A percentile compares a stretch with the other conserved stretches of the same genome.
phyloP scores from a whole-genome alignment of 768 basidiomycete species.

The Suillus weaverae region DNA sequence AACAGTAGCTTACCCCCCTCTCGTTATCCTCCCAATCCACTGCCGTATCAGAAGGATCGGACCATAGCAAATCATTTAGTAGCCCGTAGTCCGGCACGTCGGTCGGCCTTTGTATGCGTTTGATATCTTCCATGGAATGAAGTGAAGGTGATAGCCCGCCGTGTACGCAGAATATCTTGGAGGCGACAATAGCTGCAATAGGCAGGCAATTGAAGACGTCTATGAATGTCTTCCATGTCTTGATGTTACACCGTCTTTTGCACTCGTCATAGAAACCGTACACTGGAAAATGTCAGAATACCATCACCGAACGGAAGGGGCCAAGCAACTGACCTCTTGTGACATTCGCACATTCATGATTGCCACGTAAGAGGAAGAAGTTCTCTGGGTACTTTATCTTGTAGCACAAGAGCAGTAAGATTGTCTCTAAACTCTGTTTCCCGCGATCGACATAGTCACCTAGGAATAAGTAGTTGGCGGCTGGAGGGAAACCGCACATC shows the following conservation, averaged over 20 bases:
- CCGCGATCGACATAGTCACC: slow-evolving; percentile 99
- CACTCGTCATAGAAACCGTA: slow-evolving; percentile 99
- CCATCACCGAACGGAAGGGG: slow-evolving; percentile 14
- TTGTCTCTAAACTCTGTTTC: slow-evolving; percentile 97
- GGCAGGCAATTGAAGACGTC: slow-evolving; percentile 99
- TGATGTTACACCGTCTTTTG: slow-evolving; percentile 98
- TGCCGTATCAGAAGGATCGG: slow-evolving; percentile 96
- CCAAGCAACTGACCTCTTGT: slow-evolving; percentile 74
- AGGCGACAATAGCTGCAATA: slow-evolving; percentile 97
- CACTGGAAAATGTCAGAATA: slow-evolving; percentile 48
- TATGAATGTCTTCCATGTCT: slow-evolving; percentile 99
- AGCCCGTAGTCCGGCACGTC: slow-evolving; percentile 99
- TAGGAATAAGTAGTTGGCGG: slow-evolving; percentile 96
- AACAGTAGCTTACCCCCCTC: slow-evolving; percentile 97
- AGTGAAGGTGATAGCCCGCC: slow-evolving; percentile 92
- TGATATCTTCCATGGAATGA: slow-evolving; percentile 97
- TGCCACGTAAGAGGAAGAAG: slow-evolving; percentile 96
- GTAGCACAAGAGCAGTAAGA: slow-evolving; percentile 94
- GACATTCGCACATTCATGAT: slow-evolving; percentile 99
- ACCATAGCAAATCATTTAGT: slow-evolving; percentile 96
- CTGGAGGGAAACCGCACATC: slow-evolving; percentile 99
- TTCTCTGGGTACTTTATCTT: slow-evolving; percentile 99
- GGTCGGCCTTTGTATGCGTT: slow-evolving; percentile 95
- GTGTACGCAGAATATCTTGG: slow-evolving; percentile 99
- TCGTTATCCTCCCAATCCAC: slow-evolving; percentile 99